These are phyloP conservation scores for Cydonia oblonga DNA, from an alignment of 331 rosid genomes.

Conservation along the genomic window DNA sequence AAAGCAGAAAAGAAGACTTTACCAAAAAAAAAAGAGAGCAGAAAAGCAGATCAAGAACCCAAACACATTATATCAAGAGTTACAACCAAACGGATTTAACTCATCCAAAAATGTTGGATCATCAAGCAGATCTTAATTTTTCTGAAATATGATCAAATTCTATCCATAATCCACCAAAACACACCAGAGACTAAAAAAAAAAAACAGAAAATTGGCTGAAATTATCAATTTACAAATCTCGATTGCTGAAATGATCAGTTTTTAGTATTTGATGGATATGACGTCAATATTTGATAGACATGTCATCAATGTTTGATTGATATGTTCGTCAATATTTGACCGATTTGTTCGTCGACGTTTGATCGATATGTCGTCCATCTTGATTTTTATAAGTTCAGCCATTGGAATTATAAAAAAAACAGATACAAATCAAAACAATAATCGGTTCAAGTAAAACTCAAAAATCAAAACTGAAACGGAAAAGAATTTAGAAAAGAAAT, in stretches of 20 bases:
- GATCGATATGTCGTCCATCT: background rate
- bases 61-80: background rate
- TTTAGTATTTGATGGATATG: background rate
- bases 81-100: background rate
- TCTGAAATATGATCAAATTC: background rate
- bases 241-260: background rate
- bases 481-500: background rate
- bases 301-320: background rate
- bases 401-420: too few relatives aligned
- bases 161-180: background rate
- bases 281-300: background rate
- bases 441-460: background rate
- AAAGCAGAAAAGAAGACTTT: background rate
- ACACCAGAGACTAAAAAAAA: background rate
- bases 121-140: background rate
- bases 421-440: too few relatives aligned
- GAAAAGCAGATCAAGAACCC: background rate
- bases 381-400: background rate
- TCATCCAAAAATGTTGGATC: background rate
- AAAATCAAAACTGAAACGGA: background rate
- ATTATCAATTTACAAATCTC: too few relatives aligned
- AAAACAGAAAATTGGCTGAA: background rate
- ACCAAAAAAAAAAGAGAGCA: background rate
- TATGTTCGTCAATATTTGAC: too few relatives aligned
- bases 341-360: too few relatives aligned